phyloP scores from a whole-genome alignment of 2,329 filamentous ascomycete genomes.

The Fusarium nurragi region DNA sequence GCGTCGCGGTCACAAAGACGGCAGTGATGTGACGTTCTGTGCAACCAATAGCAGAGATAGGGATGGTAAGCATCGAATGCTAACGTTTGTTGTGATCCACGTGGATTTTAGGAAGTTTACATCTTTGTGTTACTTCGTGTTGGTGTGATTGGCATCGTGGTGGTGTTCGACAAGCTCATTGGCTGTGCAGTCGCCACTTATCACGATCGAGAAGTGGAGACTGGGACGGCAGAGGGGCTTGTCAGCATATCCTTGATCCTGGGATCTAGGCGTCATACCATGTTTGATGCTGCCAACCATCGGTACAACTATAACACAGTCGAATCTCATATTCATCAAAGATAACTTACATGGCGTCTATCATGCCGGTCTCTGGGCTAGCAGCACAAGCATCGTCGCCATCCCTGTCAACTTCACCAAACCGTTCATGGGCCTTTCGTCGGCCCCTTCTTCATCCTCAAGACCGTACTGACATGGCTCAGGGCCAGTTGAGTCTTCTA shows the following conservation, averaged over 20 bases:
- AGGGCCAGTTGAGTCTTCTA: slow-evolving; percentile 2
- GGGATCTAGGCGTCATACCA: neutral
- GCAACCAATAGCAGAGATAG: slow-evolving; percentile 11
- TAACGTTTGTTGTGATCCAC: slow-evolving; percentile 4
- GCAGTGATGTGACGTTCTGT: slow-evolving; percentile 19
- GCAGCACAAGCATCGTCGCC: too few species aligned
- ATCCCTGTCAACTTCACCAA: too few species aligned
- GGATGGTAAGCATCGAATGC: slow-evolving; percentile 36
- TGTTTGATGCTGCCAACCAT: neutral
- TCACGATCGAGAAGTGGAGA: slow-evolving; percentile 8
- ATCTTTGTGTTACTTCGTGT: neutral
- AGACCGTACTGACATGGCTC: neutral
- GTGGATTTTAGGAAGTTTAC: slow-evolving; percentile 10
- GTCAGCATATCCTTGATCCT: neutral
- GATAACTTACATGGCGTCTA: neutral
- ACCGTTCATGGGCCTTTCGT: neutral
- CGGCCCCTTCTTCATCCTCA: slow-evolving; percentile 7
- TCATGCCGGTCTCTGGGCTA: too few species aligned
- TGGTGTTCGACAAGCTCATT: slow-evolving; percentile 10
- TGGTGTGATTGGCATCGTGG: slow-evolving; percentile 15
- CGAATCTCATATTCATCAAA: too few species aligned
- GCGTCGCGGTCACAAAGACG: slow-evolving; percentile 14
- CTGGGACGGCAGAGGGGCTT: neutral
- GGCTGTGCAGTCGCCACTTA: neutral
- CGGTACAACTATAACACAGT: neutral